phyloP scores from a whole-genome alignment of 2,329 filamentous ascomycete genomes.

The Chaetomiaceae sp. region DNA sequence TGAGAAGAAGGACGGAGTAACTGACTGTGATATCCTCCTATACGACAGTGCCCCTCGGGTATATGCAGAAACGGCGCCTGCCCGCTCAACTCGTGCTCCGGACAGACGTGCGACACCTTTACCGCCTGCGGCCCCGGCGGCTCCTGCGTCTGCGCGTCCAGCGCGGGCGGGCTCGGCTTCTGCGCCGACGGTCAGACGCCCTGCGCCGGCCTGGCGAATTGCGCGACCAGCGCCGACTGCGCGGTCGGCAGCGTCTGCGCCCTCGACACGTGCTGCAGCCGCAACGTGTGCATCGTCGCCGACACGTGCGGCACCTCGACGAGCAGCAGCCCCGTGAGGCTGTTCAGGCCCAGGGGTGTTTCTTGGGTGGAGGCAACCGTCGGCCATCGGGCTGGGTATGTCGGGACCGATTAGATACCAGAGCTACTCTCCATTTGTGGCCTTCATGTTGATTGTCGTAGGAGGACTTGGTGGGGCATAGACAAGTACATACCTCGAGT shows the following conservation, averaged over 20 bases:
- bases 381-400: neutral
- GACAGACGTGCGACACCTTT: conserved; percentile 16
- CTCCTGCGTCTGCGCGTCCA: conserved; percentile 19
- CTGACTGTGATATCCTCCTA: neutral
- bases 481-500: no score
- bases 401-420: neutral
- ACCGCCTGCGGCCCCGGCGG: conserved; percentile 17
- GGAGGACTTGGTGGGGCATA: no score
- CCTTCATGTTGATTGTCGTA: no score
- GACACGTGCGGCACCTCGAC: conserved; percentile 11
- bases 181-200: conserved; percentile 19
- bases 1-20: neutral
- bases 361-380: neutral
- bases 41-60: conserved; percentile 13
- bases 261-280: conserved; percentile 17
- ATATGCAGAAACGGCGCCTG: conserved; percentile 19
- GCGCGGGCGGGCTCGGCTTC: conserved; percentile 15
- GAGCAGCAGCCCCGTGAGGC: neutral
- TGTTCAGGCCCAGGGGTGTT: neutral
- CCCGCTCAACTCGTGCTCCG: conserved; percentile 15
- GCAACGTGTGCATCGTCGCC: conserved; percentile 18
- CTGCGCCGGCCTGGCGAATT: conserved; percentile 16
- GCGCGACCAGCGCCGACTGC: conserved; percentile 16
- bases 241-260: conserved; percentile 16
- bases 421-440: no score